Base-by-base conservation (phyloP, 805 yeast species). In the Kluyveromyces lactis region DNA sequence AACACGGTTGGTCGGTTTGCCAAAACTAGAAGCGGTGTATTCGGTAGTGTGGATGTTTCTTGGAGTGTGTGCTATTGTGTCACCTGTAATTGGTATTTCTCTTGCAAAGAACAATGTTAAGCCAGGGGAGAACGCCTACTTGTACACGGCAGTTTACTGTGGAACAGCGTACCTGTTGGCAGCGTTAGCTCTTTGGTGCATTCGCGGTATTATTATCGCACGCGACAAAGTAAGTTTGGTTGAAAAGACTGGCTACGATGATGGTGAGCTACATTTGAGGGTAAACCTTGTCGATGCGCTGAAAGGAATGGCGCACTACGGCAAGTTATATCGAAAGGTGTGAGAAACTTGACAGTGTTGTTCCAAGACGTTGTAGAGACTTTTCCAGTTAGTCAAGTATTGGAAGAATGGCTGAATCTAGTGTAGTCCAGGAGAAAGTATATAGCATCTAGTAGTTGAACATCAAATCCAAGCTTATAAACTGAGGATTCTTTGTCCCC, bases 71-170 rank as follows among this genome's bases (percentile, higher is more conserved):
- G 75, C 76, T 2, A 54, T 73, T n/a, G 71, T 67, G 1, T 69
- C 84, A 1, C 85, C 85, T 1, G 67, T 78, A 15, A 70, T 79
- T 43, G 85, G 85, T 4, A 63, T 76, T 13, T 57, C 69, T 7
- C 60, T 79, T 34, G 74, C 73, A 42, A 43, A 54, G 3, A 18
- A 42, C 4, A 33, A 49, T 3, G 37, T 46, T 13, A 45, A 49
- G 17, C 69, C 66, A 1, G 51, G 53, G 4, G 32, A 29, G 15
- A 55, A 61, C 6, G 76, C 72, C 48, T 80, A 77, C 57, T 49
- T 58, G 17, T 50, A 73, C 45, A 75, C 81, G 7, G 66, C 79
- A 1, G 64, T 79, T 0, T 79, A 78, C 53, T 72, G 77, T 16
- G 86, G 86, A 0, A 52, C 63, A 12, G 61, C 72, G 4, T 79